Evolutionary conservation across 441 rosid species (phyloP).

Genomic region (Melastoma candidum): DNA sequence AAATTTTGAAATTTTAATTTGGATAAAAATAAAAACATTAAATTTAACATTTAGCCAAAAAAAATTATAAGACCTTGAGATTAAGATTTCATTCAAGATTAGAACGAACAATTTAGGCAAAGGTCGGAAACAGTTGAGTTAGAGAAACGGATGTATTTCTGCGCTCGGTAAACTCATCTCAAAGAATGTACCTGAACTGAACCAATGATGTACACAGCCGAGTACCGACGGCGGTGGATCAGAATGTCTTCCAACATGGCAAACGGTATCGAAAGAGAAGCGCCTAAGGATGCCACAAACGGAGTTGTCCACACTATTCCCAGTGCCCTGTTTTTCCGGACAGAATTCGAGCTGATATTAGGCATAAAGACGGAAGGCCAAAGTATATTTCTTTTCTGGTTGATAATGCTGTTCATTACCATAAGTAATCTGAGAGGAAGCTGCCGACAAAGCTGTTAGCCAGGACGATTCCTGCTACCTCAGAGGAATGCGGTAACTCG

Average conservation of each 20-base stretch:
- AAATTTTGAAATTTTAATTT: too few relatives aligned
- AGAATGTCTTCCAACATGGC: constrained; percentile 27
- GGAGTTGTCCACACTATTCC: constrained; percentile 29
- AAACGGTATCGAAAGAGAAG: constrained; percentile 21
- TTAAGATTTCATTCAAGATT: too few relatives aligned
- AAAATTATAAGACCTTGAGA: too few relatives aligned
- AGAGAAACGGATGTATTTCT: too few relatives aligned
- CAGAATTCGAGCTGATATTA: not conserved
- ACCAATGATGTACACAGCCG: constrained; percentile 13
- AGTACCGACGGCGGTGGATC: constrained; percentile 19
- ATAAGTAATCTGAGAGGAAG: constrained; percentile 32
- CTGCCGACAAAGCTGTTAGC: constrained; percentile 33
- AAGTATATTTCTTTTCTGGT: not conserved
- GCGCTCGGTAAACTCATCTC: too few relatives aligned
- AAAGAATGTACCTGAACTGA: constrained; percentile 14
- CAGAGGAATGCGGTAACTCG: constrained; percentile 26
- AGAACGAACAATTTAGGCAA: too few relatives aligned
- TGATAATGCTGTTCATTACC: constrained; percentile 15
- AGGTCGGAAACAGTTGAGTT: too few relatives aligned
- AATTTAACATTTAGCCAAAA: too few relatives aligned
- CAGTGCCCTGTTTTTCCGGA: constrained; percentile 18
- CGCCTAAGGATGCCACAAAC: constrained; percentile 22
- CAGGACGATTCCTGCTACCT: constrained; percentile 19
- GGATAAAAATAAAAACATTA: too few relatives aligned
- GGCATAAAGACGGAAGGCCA: not conserved